Base-by-base conservation (phyloP, 2,329 filamentous ascomycete genomes). In the Corinectria fuckeliana region DNA sequence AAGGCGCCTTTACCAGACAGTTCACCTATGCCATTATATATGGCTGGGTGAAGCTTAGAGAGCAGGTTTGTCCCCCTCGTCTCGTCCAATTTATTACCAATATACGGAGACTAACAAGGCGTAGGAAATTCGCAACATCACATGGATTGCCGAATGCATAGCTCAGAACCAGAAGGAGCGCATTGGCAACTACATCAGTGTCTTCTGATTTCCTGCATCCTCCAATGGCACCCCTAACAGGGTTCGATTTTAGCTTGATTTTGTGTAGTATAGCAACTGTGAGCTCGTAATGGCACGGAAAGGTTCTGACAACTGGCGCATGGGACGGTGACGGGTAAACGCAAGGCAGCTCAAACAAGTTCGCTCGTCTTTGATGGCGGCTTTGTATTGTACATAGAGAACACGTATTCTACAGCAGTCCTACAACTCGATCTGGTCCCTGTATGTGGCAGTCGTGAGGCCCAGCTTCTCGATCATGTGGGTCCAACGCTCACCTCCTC, bases 141-240 rank as follows among this genome's bases (percentile, higher is more conserved):
- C 95, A 50, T 99, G 95, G 95, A 99, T 99, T 77, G 91, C 95
- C 20, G 95, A 99, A 79, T 99, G 95, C 81, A 99, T 99, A 85
- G 95, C 95, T 56, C 95, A 99, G 80, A 97, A 97, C 82, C 95
- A 99, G 80, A 99, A 99, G 82, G 95, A 99, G 78, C 88, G 95
- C 75, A 98, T 99, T 76, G 91, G 92, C 70, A 99, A 98, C 80
- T 99, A 96, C 79, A 99, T 99, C 77, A 97, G 93, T 79, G 95
- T 98, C 63, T 97, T 99, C 80, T 97, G 79, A 85, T 69, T 63
- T 61, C 58, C 51, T 53, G 28, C 57, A 64, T 64, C 57, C 57
- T 54, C 39, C 55, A 65, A 61, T 62, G 65, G 52, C 49, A 14
- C 39, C 52, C 52, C n/a, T n/a, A 36, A 11, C 48, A 39, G 39